Base-by-base conservation (phyloP, 2,329 filamentous ascomycete species). In the Kalaharituber pfeilii region DNA sequence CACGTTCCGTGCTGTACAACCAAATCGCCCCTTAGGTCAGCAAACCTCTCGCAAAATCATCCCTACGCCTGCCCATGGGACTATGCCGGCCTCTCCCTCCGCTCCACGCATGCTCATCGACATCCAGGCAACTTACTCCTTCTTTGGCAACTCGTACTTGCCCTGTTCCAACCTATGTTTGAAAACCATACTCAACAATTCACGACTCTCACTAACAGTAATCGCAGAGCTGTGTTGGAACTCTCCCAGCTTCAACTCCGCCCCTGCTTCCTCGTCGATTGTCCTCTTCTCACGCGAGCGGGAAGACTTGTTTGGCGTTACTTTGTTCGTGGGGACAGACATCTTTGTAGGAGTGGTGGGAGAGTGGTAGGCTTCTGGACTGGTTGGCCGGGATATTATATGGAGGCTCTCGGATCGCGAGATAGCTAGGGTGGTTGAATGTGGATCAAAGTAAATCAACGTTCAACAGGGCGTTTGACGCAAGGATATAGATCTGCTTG, bases 121-220 rank as follows among this genome's bases (percentile, higher is more conserved):
- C 13, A 49, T 11, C n/a, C 44, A 20, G 18, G 22, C 15, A 3
- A 49, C 47, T 39, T 39, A 39, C 33, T 39, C 33, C 33, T 39
- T 39, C 33, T 39, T 39, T 9, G 33, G 33, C 33, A 39, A 39
- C 33, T 39, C 33, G 20, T 27, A 62, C 70, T 87, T 87, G 64
- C 81, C 79, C 63, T 85, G 83, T 63, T 82, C 81, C 62, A 81
- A 78, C 60, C 86, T 79, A 71, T 89, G 86, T 58, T 83, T 76
- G 60, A 91, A 79, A 50, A 95, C 81, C 58, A 87, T 87, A 66
- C 89, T 89, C 65, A 98, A 86, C 66, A 98, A 84, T 51, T 94
- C 78, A 63, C 86, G 79, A 1, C 91, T 88, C 71, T 96, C 91
- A 29, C 86, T 94, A 52, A 95, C 78, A 47, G 88, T 94, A 58